Base-by-base conservation (phyloP, 306 rosid species). In the Gillenia trifoliata region DNA sequence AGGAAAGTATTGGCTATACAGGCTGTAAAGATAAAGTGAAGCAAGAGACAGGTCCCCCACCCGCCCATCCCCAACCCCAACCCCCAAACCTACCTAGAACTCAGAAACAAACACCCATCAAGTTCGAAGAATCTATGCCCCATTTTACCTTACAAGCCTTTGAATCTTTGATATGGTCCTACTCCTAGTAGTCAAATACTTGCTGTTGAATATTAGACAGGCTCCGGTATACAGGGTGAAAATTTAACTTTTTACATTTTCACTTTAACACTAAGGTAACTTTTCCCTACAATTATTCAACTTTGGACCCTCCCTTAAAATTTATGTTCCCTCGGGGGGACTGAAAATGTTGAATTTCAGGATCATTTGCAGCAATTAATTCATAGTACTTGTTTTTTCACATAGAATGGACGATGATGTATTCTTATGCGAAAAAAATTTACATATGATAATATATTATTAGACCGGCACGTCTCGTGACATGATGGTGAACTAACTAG, bases 11-110 rank as follows among this genome's bases (percentile, higher is more conserved):
- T 17, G 49, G 68, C 19, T n/a, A n/a, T 64, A 79, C 88, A 79
- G 80, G 72, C 82, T 87, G 88, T 77, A 84, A 84, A 82, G 88
- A 66, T 11, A 2, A 70, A 22, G 71, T 25, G 64, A 23, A 26
- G 17, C 22, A 38, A 25, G 13, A 40, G 43, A 7, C 15, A 68
- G 80, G 83, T 84, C 82, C 41, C 41, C 31, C 1, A 1, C 31
- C 31, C 31, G 3, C 31, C 31, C 31, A 30, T 3, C 38, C 41
- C 41, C 3, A n/a, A n/a, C n/a, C n/a, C n/a, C n/a, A n/a, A n/a
- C 88, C 86, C 90, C 90, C 52, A 70, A 70, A 31, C 73, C 38
- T 13, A 64, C 61, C 62, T 66, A 56, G 43, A 64, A 66, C 36
- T 59, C 45, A 64, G 50, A 36, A 36, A 8, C 41, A 79, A 70